Evolutionary conservation across 768 basidiomycete genomes (phyloP).

Genomic region (Hygrophoropsis aurantiaca): DNA sequence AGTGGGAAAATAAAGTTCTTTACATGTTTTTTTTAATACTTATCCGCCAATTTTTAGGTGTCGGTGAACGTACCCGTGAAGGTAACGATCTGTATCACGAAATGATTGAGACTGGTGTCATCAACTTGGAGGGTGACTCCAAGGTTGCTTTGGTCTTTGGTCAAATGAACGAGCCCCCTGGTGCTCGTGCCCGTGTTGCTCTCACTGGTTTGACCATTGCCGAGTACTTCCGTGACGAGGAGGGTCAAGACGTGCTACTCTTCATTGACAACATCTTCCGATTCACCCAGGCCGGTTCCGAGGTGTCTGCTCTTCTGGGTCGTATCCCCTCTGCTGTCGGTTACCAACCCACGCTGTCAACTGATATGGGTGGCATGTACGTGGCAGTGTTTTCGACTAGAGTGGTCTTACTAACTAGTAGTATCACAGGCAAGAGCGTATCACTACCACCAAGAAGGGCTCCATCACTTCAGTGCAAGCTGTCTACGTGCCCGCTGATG

Average conservation of each 20-base stretch:
- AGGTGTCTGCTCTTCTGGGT: slow-evolving; percentile 98
- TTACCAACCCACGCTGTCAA: slow-evolving; percentile 99
- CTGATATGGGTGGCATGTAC: slow-evolving; percentile 99
- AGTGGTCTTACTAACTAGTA: slow-evolving; percentile 11
- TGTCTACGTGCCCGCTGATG: slow-evolving; percentile 99
- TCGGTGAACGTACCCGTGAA: slow-evolving; percentile 99
- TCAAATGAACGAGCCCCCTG: slow-evolving; percentile 99
- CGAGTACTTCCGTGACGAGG: slow-evolving; percentile 99
- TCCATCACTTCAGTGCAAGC: slow-evolving; percentile 99
- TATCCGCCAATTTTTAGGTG: slow-evolving; percentile 54
- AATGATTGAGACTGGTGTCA: slow-evolving; percentile 99
- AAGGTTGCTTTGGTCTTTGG: slow-evolving; percentile 99
- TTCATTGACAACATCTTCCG: slow-evolving; percentile 99
- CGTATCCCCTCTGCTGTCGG: slow-evolving; percentile 99
- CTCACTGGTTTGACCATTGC: slow-evolving; percentile 99
- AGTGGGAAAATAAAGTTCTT: slow-evolving; percentile 24
- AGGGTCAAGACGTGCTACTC: slow-evolving; percentile 99
- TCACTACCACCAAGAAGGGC: slow-evolving; percentile 99
- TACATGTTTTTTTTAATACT: not conserved
- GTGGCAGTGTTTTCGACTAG: no score
- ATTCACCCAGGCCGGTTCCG: slow-evolving; percentile 99
- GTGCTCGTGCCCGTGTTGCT: slow-evolving; percentile 99
- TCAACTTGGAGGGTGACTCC: slow-evolving; percentile 99
- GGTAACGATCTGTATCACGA: slow-evolving; percentile 99
- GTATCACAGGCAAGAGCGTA: slow-evolving; percentile 88